phyloP scores from a whole-genome alignment of 495 filamentous ascomycete genomes.

The Bacidia rubella region DNA sequence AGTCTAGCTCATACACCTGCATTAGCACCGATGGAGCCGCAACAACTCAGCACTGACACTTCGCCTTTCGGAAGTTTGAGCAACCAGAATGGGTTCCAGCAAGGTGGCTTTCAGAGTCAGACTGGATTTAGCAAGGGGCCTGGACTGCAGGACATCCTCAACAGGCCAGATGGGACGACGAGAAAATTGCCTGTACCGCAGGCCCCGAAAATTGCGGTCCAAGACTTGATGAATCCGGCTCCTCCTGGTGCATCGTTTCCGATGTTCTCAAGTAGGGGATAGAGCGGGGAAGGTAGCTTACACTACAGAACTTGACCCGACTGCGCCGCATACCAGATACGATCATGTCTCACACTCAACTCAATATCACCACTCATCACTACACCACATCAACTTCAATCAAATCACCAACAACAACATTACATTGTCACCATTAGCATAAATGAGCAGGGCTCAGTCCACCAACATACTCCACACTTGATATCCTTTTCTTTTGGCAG shows the following conservation, averaged over 20 bases:
- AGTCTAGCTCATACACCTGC: conserved; percentile 80
- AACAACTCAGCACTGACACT: conserved; percentile 34
- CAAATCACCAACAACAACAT: not conserved
- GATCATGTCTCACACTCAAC: not conserved
- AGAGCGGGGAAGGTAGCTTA: not conserved
- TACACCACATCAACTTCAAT: not conserved
- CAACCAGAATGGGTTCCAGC: conserved; percentile 28
- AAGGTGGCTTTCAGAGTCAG: not conserved
- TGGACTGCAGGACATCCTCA: conserved; percentile 86
- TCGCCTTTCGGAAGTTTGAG: conserved; percentile 41
- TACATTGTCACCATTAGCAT: not conserved
- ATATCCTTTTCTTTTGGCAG: not conserved
- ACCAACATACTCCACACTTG: not conserved
- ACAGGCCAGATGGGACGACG: conserved; percentile 69
- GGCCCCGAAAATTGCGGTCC: conserved; percentile 76
- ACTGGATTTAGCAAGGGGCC: conserved; percentile 40
- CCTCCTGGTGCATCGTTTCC: not conserved
- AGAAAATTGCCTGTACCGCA: conserved; percentile 88
- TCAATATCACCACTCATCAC: not conserved
- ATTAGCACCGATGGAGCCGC: conserved; percentile 82
- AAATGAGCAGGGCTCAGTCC: not conserved
- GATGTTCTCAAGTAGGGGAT: not conserved
- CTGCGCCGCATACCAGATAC: not conserved
- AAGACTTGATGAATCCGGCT: conserved; percentile 61
- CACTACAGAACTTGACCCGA: not conserved